Evolutionary conservation across 331 rosid species (phyloP).

Genomic region (Phaseolus coccineus): DNA sequence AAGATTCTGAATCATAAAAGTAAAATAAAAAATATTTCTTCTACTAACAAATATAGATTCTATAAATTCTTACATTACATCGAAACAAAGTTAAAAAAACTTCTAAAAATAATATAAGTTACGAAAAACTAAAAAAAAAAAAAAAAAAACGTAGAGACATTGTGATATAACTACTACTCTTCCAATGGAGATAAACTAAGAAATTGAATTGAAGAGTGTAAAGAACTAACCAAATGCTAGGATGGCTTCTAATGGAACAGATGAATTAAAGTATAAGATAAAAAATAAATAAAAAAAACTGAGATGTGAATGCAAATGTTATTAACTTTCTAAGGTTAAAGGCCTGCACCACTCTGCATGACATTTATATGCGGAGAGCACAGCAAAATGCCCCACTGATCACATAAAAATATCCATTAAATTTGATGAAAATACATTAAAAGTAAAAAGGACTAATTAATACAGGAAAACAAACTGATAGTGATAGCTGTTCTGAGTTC

Average conservation of each 20-base stretch:
- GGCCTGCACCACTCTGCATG: slow-evolving; percentile 74
- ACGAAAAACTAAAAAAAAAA: too few relatives aligned
- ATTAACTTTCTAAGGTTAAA: slow-evolving; percentile 71
- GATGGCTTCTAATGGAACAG: not conserved
- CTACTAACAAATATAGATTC: too few relatives aligned
- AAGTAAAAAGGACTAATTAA: slow-evolving; percentile 50
- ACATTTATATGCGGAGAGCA: slow-evolving; percentile 57
- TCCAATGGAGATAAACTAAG: not conserved
- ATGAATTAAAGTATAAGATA: not conserved
- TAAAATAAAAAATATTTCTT: too few relatives aligned
- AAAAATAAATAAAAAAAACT: not conserved
- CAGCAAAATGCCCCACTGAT: slow-evolving; percentile 71
- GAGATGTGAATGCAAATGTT: slow-evolving; percentile 37
- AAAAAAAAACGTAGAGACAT: too few relatives aligned
- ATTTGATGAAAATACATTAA: slow-evolving; percentile 60
- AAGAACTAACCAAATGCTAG: not conserved
- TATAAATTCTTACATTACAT: too few relatives aligned
- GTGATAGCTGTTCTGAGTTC: slow-evolving; percentile 53
- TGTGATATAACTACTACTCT: too few relatives aligned
- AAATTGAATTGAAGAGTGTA: not conserved
- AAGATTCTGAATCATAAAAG: too few relatives aligned
- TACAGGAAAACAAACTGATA: slow-evolving; percentile 56
- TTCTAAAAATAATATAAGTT: too few relatives aligned
- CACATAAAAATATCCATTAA: slow-evolving; percentile 63
- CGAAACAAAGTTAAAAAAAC: too few relatives aligned